These are phyloP conservation scores for Suillus cothurnatus DNA, from an alignment of 768 basidiomycete genomes.

Conservation along the genomic window DNA sequence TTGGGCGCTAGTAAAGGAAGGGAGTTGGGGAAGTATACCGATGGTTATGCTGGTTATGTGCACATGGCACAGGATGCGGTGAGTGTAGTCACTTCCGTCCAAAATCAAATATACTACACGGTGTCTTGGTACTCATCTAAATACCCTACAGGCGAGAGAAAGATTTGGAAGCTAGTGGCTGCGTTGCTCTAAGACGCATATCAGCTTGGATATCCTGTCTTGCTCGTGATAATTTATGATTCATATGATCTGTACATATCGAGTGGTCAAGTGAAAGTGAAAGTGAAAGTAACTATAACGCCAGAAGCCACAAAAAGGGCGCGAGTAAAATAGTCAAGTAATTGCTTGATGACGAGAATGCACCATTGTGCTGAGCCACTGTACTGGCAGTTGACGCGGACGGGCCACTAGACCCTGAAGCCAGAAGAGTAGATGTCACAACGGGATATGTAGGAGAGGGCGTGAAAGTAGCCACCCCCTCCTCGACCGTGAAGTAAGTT, in stretches of 20 bases:
- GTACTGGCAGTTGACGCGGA: constrained; percentile 4
- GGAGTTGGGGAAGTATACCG: constrained; percentile 72
- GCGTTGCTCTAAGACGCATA: background rate
- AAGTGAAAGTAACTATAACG: background rate
- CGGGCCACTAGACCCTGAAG: constrained; percentile 17
- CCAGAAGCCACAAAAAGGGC: background rate
- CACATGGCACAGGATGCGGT: constrained; percentile 75
- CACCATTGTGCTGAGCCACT: constrained; percentile 7
- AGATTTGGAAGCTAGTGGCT: constrained; percentile 32
- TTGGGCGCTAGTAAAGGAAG: constrained; percentile 92
- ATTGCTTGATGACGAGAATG: constrained; percentile 7
- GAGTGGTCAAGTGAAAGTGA: constrained; percentile 2
- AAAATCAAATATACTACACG: constrained; percentile 18
- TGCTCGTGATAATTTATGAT: constrained; percentile 7
- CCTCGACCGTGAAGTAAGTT: constrained; percentile 74
- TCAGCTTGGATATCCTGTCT: constrained; percentile 7
- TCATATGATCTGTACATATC: constrained; percentile 4
- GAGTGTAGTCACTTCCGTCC: constrained; percentile 29
- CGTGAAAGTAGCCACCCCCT: constrained; percentile 57
- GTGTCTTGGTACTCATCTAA: constrained; percentile 26
- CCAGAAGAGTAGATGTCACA: constrained; percentile 31
- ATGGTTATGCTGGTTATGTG: constrained; percentile 71
- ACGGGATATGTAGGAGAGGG: constrained; percentile 47
- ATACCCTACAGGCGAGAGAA: constrained; percentile 36
- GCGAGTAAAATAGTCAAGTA: background rate